Evolutionary conservation across 495 filamentous ascomycete species (phyloP), one percentile per base, ranked within the genome.

Genomic region (Aspergillus affinis): DNA sequence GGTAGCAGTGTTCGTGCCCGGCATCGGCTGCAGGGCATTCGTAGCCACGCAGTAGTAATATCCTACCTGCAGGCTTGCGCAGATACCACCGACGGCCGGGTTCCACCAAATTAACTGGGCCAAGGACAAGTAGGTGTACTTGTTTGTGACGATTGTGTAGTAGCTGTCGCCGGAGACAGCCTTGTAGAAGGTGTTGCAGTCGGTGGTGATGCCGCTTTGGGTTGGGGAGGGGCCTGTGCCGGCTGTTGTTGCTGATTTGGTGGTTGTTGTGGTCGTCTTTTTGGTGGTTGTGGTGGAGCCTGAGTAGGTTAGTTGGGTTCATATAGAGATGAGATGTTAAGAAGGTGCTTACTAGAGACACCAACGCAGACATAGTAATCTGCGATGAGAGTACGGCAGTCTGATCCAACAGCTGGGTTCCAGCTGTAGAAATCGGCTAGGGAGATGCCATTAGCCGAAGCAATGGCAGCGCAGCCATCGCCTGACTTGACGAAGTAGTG

Each of bases 171-270:
- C 54, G 1, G 57, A 58, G 17, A 61, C 51, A 21, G 62, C 54
- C 2, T 53, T 56, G 63, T 71, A 64, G 56, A 51, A 71, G 29
- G 55, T 62, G 21, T 59, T 29, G 45, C 68, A 68, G 32, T 50
- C 52, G 0, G 57, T 50, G 27, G 61, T 55, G 18, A 70, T 60
- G 32, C 65, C 68, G 6, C 50, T 32, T 47, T 70, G 67, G 2
- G 62, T 65, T 9, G 67, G 65, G 5, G 67, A 61, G 30, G 67
- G 65, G 18, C 30, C 53, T 19, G 51, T 44, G 0, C 57, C 26
- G 6, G 64, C 21, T 18, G 58, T 48, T 2, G 51, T 46, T 8
- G 59, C 48, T 4, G 55, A 55, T 15, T 60, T 49, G 4, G 49
- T 23, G 12, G 61, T 60, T 20, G 56, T 55, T 8, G 51, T 59